Base-by-base conservation (phyloP, 352 stramenopile genomes). In the Phytophthora macrochlamydospora region DNA sequence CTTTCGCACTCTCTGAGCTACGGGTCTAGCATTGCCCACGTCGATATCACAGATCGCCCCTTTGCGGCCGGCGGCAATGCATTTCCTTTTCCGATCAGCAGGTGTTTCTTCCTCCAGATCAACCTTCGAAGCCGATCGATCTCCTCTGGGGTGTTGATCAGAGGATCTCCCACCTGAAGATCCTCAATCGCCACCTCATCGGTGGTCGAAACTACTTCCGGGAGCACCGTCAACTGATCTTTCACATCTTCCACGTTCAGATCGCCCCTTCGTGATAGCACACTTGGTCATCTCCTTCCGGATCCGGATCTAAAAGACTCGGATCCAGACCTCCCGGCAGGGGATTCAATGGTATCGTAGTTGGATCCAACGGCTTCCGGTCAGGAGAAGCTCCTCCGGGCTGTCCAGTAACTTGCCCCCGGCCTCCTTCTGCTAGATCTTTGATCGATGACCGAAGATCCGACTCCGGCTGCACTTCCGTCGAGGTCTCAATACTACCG, bases 1-100 rank as follows among this genome's bases (percentile, higher is more conserved):
- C 38, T 60, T 59, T 1, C 68, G 50, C 1, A 35, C 42, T 0
- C 30, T 5, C n/a, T 75, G 68, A 1, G 65, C 65, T 8, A 73
- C 14, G 2, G 69, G 68, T 12, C 31, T 51, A 0, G 55, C 62
- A 14, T 65, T 45, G 3, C 69, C 62, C 0, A 81, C 65, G 35
- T 81, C 73, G 13, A 78, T 71, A 31, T 81, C 69, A 18, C 73
- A 76, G 0, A 81, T 18, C 1, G 65, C 69, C 0, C 73, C 73
- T 65, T 66, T 0, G 73, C 68, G 1, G 62, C 4, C 3, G 51
- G 56, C 7, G 73, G 69, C 1, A 62, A 31, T 2, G 68, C 64
- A 43, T 76, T 75, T 0, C 68, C 64, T 18, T 68, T 72, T 0
- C 64, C 67, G 51, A 79, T 74, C 14, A 79, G 24, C 13, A 70